A percentile compares a stretch with the other conserved stretches of the same genome.
Evolutionary conservation across 2,329 filamentous ascomycete species (phyloP).

Genomic region (Boeremia lycopersici): DNA sequence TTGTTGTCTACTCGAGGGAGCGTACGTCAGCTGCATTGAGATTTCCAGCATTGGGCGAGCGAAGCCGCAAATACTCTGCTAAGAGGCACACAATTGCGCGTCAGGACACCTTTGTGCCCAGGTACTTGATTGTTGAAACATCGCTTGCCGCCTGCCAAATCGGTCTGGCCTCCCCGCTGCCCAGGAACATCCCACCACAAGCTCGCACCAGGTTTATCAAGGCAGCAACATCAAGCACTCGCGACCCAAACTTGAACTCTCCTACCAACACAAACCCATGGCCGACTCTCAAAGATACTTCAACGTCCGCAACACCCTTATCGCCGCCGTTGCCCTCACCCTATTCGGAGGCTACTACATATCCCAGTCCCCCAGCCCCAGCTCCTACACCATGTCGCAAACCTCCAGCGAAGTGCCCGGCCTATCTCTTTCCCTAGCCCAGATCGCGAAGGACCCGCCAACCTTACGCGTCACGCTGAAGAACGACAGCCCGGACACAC

Average conservation of each 20-base stretch:
- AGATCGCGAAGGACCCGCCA: slow-evolving; percentile 38
- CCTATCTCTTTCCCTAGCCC: slow-evolving; percentile 37
- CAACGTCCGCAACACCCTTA: slow-evolving; percentile 33
- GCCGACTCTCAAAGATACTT: slow-evolving; percentile 26
- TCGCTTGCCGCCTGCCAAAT: slow-evolving; percentile 20
- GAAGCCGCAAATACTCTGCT: not conserved
- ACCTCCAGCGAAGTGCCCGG: slow-evolving; percentile 28
- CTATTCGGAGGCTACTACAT: slow-evolving; percentile 40
- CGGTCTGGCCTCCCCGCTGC: slow-evolving; percentile 24
- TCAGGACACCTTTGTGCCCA: not conserved
- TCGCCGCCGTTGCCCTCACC: slow-evolving; percentile 33
- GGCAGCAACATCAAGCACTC: slow-evolving; percentile 1
- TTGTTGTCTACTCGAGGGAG: not conserved
- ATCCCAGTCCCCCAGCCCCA: slow-evolving; percentile 27
- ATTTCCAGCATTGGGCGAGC: not conserved
- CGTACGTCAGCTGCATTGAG: not conserved
- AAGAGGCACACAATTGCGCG: not conserved
- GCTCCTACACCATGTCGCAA: slow-evolving; percentile 32
- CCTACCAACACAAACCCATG: slow-evolving; percentile 5
- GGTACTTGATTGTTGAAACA: not conserved
- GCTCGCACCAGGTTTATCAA: not conserved
- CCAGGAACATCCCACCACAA: slow-evolving; percentile 12
- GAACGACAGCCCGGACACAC: slow-evolving; percentile 41
- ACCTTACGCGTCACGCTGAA: slow-evolving; percentile 45
- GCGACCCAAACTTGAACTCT: not conserved